A percentile compares a stretch with the other conserved stretches of the same genome.
phyloP scores from a whole-genome alignment of 331 rosid species.

The Cydonia oblonga region DNA sequence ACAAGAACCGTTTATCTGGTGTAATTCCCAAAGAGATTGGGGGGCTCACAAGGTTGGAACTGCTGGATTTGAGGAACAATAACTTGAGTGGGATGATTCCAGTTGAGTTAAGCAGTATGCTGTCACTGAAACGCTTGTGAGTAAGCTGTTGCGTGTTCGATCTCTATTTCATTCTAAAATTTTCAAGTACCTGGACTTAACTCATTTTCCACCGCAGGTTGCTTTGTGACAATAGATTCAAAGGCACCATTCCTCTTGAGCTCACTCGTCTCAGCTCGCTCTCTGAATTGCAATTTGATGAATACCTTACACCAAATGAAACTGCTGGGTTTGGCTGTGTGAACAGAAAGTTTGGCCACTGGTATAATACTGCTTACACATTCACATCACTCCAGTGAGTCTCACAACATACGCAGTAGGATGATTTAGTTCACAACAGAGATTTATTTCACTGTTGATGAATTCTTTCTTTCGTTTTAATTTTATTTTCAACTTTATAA shows the following conservation, averaged over 20 bases:
- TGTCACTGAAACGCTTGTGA: conserved; percentile 58
- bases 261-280: conserved; percentile 31
- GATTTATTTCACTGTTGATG: neutral
- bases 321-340: conserved; percentile 27
- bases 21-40: conserved; percentile 70
- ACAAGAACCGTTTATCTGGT: conserved; percentile 64
- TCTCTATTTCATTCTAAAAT: neutral
- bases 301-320: conserved; percentile 21
- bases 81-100: conserved; percentile 62
- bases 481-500: neutral
- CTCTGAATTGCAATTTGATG: conserved; percentile 33
- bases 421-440: neutral
- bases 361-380: conserved; percentile 28
- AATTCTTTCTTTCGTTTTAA: neutral
- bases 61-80: conserved; percentile 74
- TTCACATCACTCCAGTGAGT: neutral
- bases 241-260: conserved; percentile 38
- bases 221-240: conserved; percentile 53
- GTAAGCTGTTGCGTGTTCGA: conserved; percentile 20
- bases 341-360: conserved; percentile 57
- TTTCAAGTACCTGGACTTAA: conserved; percentile 12
- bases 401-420: neutral
- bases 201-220: conserved; percentile 34
- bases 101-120: conserved; percentile 39
- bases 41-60: conserved; percentile 43